Base-by-base conservation (phyloP, 1,139 yeast species). In the Zygoascus meyerae region DNA sequence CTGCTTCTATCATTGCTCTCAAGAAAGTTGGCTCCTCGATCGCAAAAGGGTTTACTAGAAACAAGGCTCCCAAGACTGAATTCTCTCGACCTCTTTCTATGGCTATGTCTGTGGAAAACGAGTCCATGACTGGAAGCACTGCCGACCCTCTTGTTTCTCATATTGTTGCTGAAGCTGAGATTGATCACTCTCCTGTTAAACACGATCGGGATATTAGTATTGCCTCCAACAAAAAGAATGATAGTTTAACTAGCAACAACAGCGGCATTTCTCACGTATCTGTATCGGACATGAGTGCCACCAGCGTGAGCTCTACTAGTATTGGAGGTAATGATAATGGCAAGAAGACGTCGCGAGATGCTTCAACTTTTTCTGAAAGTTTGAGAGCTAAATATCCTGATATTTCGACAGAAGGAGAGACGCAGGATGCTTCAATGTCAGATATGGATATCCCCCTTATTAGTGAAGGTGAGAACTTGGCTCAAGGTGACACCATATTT, bases 401-500 rank as follows among this genome's bases (percentile, higher is more conserved):
- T n/a, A 34, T 5, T 37, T 11, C 17, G 4, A 6, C 18, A 2
- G 21, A 21, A 28, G 8, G n/a, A 9, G 33, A 38, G 5, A 21
- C 41, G 8, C 18, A 21, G 16, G 33, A 38, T 21, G 26, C 26
- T 21, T 21, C 26, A 21, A 21, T 21, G 26, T 21, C 26, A 21
- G 26, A 21, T 7, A 21, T 21, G 26, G 26, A 21, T 21, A 7
- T 21, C 7, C 26, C 26, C 6, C 26, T 21, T 5, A 7, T 7
- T 7, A 21, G 6, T 4, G 26, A 21, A 21, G 26, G 26, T n/a
- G 53, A 46, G 1, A 54, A 54, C 26, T 47, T 54, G 35, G 45
- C 56, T 29, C 57, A 62, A 6, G 66, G 63, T 5, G 66, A 64
- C 40, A 64, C 70, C 5, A 65, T 67, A 8, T 66, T 65, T 50